These are phyloP conservation scores for Tylopilus rubrobrunneus DNA, from an alignment of 768 basidiomycete species.

Conservation along the genomic window DNA sequence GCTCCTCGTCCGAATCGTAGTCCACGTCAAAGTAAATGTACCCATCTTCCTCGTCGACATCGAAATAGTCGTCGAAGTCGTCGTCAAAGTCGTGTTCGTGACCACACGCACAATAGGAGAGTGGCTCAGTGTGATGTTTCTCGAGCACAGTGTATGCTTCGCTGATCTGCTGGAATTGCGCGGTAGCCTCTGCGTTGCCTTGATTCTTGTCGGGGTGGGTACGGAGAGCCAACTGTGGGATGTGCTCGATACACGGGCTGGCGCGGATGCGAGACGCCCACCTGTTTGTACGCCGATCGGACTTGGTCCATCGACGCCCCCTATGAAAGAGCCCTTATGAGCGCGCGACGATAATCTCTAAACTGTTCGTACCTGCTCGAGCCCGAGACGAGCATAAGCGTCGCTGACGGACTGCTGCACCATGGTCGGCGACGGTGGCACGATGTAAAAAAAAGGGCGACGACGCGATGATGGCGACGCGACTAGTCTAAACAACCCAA, in stretches of 20 bases:
- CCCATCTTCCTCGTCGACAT: slow-evolving; percentile 28
- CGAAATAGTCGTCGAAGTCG: slow-evolving; percentile 32
- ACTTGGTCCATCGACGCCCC: slow-evolving; percentile 60
- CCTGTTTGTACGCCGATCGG: slow-evolving; percentile 68
- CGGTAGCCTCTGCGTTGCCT: slow-evolving; percentile 59
- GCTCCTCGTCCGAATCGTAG: slow-evolving; percentile 32
- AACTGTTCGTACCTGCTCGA: slow-evolving; percentile 43
- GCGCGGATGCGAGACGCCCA: slow-evolving; percentile 20
- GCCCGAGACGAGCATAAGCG: slow-evolving; percentile 44
- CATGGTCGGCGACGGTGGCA: slow-evolving; percentile 28
- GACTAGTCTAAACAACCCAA: slow-evolving; percentile 9
- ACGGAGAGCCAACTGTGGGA: slow-evolving; percentile 51
- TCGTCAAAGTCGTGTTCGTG: slow-evolving; percentile 31
- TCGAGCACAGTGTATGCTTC: slow-evolving; percentile 64
- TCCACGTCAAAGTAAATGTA: slow-evolving; percentile 29
- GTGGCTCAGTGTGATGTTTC: slow-evolving; percentile 43
- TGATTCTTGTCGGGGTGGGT: slow-evolving; percentile 80
- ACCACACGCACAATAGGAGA: slow-evolving; percentile 13
- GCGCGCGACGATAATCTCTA: slow-evolving; percentile 1
- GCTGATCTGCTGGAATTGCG: slow-evolving; percentile 63
- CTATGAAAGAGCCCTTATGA: slow-evolving; percentile 31
- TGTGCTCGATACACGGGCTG: neutral
- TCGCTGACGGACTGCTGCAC: slow-evolving; percentile 34
- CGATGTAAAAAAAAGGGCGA: slow-evolving; percentile 4
- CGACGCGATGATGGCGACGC: slow-evolving; percentile 28